phyloP scores from a whole-genome alignment of 2,329 filamentous ascomycete genomes.

The Calonectria crousiana region DNA sequence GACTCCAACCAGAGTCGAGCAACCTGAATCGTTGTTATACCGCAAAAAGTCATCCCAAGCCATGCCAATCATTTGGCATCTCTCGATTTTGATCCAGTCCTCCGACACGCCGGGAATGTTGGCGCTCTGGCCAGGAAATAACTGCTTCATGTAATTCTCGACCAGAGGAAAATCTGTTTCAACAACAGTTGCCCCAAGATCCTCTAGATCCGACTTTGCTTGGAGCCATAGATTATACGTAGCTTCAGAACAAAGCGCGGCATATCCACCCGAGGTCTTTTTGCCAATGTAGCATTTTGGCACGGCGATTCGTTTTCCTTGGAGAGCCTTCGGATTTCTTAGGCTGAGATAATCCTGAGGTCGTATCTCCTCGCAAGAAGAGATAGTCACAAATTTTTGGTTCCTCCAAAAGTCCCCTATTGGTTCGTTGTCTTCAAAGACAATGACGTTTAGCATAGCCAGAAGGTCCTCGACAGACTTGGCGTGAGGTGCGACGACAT shows the following conservation, averaged over 20 bases:
- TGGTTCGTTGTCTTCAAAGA: conserved; percentile 53
- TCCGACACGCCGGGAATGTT: conserved; percentile 16
- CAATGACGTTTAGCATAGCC: conserved; percentile 61
- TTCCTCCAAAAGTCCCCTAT: conserved; percentile 65
- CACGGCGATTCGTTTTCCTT: conserved; percentile 29
- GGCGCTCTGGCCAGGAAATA: conserved; percentile 23
- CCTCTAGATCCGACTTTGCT: conserved; percentile 52
- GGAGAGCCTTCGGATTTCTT: conserved; percentile 35
- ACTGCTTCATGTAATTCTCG: conserved; percentile 28
- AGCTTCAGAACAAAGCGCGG: conserved; percentile 30
- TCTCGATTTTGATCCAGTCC: conserved; percentile 24
- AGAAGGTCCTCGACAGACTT: conserved; percentile 64
- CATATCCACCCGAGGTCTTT: background rate
- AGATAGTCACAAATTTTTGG: conserved; percentile 59
- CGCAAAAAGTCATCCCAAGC: conserved; percentile 22
- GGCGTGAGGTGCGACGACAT: conserved; percentile 66
- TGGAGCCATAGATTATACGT: conserved; percentile 45
- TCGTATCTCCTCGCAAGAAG: conserved; percentile 37
- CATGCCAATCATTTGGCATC: conserved; percentile 27
- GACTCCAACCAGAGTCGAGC: background rate
- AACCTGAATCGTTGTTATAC: background rate
- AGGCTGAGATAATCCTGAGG: conserved; percentile 51
- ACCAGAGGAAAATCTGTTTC: conserved; percentile 47
- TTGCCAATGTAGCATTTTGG: conserved; percentile 28
- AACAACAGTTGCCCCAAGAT: conserved; percentile 55